phyloP scores from a whole-genome alignment of 192 early-diverging fungal genomes.

The Mortierella alpina region DNA sequence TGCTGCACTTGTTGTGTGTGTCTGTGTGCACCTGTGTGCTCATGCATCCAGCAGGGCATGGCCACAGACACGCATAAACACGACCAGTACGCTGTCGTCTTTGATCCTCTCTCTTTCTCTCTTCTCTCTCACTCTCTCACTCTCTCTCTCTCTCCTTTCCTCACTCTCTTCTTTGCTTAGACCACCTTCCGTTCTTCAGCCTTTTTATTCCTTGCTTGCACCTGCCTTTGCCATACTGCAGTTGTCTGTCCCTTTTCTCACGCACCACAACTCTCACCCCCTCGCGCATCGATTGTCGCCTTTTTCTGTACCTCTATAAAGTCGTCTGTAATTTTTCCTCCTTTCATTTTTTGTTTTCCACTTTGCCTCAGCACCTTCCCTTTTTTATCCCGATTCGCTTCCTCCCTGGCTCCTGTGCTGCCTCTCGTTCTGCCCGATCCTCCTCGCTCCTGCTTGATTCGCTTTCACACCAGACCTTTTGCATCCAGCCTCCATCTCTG shows the following conservation, averaged over 20 bases:
- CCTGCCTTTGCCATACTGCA: too few species aligned
- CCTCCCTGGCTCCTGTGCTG: background rate
- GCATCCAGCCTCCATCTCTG: too few species aligned
- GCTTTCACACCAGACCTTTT: background rate
- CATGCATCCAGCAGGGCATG: background rate
- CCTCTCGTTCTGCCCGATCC: constrained; percentile 1
- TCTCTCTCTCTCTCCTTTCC: background rate
- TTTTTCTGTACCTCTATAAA: too few species aligned
- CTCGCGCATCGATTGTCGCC: too few species aligned
- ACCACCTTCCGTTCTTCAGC: background rate
- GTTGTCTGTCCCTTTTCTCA: too few species aligned
- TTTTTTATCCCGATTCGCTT: background rate
- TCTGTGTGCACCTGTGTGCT: too few species aligned
- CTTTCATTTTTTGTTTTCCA: background rate
- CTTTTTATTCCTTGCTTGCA: background rate
- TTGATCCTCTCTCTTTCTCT: background rate
- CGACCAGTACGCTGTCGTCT: background rate
- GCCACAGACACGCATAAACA: background rate
- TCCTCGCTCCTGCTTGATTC: background rate
- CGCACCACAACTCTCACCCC: too few species aligned
- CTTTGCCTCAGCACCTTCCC: background rate
- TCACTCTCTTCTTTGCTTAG: background rate
- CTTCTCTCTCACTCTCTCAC: background rate
- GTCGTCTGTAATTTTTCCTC: background rate
- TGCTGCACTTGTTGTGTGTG: too few species aligned